These are phyloP conservation scores for Lanmaoa pseudosensibilis DNA, from an alignment of 768 basidiomycete species.

Conservation along the genomic window DNA sequence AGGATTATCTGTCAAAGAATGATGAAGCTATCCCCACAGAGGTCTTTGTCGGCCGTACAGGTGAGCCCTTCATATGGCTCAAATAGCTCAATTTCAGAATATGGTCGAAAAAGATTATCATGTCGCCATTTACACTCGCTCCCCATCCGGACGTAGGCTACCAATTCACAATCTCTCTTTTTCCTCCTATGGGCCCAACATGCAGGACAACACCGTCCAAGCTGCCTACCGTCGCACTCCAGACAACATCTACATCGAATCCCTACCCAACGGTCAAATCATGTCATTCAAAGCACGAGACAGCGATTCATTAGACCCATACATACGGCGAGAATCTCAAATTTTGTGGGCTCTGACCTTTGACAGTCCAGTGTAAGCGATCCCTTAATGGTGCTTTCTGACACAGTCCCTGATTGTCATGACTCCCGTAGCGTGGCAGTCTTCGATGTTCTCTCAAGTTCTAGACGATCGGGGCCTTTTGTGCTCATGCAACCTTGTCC, in stretches of 20 bases:
- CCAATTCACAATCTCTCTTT: constrained; percentile 82
- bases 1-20: constrained; percentile 43
- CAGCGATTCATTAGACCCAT: constrained; percentile 27
- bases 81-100: constrained; percentile 2
- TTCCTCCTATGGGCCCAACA: constrained; percentile 92
- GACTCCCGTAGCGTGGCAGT: constrained; percentile 64
- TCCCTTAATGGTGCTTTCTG: not conserved
- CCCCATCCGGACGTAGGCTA: constrained; percentile 35
- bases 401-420: not conserved
- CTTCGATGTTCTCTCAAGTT: constrained; percentile 66
- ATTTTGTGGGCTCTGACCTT: constrained; percentile 63
- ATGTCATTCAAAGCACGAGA: constrained; percentile 62
- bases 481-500: constrained; percentile 87
- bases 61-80: constrained; percentile 36
- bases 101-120: constrained; percentile 72
- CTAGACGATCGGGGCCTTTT: constrained; percentile 59
- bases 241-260: constrained; percentile 80
- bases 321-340: constrained; percentile 35
- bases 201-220: constrained; percentile 75
- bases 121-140: constrained; percentile 74
- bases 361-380: constrained; percentile 63
- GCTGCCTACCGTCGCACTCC: constrained; percentile 70
- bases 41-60: constrained; percentile 67
- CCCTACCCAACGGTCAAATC: constrained; percentile 75
- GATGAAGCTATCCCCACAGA: constrained; percentile 37